Conservation (phyloP, 1,284 basidiomycete genomes). For the Melampsora larici-populina region DNA sequence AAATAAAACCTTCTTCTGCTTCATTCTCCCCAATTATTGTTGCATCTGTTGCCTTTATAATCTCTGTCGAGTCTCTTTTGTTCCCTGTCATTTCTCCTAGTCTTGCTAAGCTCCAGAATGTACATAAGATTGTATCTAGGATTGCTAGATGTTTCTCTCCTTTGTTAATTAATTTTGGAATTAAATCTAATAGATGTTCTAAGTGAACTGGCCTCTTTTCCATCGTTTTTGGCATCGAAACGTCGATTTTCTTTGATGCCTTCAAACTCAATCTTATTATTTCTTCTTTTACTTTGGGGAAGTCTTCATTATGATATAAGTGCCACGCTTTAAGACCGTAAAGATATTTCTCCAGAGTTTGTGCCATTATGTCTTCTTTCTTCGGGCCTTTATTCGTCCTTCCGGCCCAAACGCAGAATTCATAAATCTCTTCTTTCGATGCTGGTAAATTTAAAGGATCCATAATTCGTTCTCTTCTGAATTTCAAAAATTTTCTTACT, state of each 20-base stretch:
- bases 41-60: no score
- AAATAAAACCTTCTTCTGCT: no score
- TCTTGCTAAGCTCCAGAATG: constrained; percentile 9
- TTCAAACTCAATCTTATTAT: not conserved
- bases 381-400: not conserved
- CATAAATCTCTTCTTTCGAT: not conserved
- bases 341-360: not conserved
- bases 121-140: not conserved
- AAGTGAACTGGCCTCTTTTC: not conserved
- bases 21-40: no score
- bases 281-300: not conserved
- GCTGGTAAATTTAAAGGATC: no score
- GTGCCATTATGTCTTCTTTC: not conserved
- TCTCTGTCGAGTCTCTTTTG: not conserved
- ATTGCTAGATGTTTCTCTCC: not conserved
- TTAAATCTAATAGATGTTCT: not conserved
- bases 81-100: no score
- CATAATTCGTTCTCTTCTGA: not conserved
- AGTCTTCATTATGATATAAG: not conserved
- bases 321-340: not conserved
- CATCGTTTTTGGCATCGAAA: not conserved
- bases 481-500: no score
- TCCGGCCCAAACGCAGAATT: constrained; percentile 8
- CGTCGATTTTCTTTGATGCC: not conserved
- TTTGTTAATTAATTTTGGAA: not conserved